Evolutionary conservation across 352 stramenopile species (phyloP).

Genomic region (Phytophthora cryptogea): DNA sequence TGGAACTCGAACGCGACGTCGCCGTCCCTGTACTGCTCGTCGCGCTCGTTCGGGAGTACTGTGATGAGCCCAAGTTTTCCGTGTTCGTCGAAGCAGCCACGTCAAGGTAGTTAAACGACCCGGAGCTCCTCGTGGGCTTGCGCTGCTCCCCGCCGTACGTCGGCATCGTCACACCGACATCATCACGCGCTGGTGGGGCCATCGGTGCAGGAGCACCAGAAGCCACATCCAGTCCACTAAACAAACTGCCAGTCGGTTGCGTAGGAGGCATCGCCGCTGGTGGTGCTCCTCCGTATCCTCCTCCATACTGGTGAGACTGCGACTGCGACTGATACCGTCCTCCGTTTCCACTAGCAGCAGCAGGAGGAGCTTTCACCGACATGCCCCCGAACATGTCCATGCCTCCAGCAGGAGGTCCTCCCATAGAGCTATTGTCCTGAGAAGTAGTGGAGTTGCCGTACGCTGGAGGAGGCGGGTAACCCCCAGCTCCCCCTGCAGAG

Average conservation of each 20-base stretch:
- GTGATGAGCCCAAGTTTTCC: slow-evolving; percentile 13
- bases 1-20: slow-evolving; percentile 42
- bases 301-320: slow-evolving; percentile 39
- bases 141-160: slow-evolving; percentile 42
- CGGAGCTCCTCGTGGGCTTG: slow-evolving; percentile 37
- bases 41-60: slow-evolving; percentile 31
- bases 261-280: slow-evolving; percentile 5
- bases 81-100: slow-evolving; percentile 33
- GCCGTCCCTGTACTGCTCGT: slow-evolving; percentile 37
- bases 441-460: slow-evolving; percentile 29
- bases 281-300: slow-evolving; percentile 25
- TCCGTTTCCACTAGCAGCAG: slow-evolving; percentile 10
- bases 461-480: slow-evolving; percentile 19
- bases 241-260: slow-evolving; percentile 38
- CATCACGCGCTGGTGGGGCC: slow-evolving; percentile 24
- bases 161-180: slow-evolving; percentile 16
- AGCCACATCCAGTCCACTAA: slow-evolving; percentile 61
- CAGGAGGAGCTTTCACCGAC: slow-evolving; percentile 52
- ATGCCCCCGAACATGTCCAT: slow-evolving; percentile 84
- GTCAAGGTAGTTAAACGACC: slow-evolving; percentile 73
- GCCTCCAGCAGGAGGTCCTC: slow-evolving; percentile 7
- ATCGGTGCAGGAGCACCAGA: slow-evolving; percentile 12
- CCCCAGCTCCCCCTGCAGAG: slow-evolving; percentile 12
- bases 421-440: slow-evolving; percentile 21
- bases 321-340: slow-evolving; percentile 27